Conservation (phyloP, 1,139 yeast species). For the Lizanozyma gosingica region DNA sequence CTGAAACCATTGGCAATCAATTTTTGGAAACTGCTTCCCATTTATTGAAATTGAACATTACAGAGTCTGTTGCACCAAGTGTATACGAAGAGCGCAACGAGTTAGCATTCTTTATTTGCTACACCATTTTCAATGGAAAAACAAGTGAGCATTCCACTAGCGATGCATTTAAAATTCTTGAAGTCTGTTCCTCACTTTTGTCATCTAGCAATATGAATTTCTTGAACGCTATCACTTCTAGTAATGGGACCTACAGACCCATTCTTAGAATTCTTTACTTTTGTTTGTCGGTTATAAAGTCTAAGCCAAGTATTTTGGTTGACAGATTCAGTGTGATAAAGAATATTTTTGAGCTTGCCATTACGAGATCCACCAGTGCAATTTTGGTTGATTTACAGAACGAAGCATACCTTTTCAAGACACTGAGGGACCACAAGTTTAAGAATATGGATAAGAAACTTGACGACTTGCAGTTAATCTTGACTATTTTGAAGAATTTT, state of each 20-base stretch:
- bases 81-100: conserved; percentile 59
- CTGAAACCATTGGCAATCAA: conserved; percentile 22
- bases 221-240: conserved; percentile 27
- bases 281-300: conserved; percentile 34
- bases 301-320: conserved; percentile 41
- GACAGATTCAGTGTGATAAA: conserved; percentile 12
- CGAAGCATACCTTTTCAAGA: conserved; percentile 35
- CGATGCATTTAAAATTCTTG: conserved; percentile 31
- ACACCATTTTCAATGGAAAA: conserved; percentile 29
- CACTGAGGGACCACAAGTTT: conserved; percentile 22
- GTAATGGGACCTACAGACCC: conserved; percentile 45
- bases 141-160: conserved; percentile 14
- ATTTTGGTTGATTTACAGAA: conserved; percentile 51
- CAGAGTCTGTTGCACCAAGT: conserved; percentile 43
- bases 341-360: conserved; percentile 38
- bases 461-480: conserved; percentile 58
- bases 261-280: conserved; percentile 50
- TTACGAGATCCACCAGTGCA: conserved; percentile 49
- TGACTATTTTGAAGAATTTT: conserved; percentile 54
- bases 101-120: conserved; percentile 56
- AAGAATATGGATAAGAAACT: conserved; percentile 32
- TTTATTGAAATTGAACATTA: conserved; percentile 44
- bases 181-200: conserved; percentile 32
- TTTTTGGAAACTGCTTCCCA: conserved; percentile 38
- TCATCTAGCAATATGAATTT: conserved; percentile 40